Evolutionary conservation across 2,329 filamentous ascomycete genomes (phyloP), one percentile per base, ranked within the genome.

Genomic region (Xylariales sp.): DNA sequence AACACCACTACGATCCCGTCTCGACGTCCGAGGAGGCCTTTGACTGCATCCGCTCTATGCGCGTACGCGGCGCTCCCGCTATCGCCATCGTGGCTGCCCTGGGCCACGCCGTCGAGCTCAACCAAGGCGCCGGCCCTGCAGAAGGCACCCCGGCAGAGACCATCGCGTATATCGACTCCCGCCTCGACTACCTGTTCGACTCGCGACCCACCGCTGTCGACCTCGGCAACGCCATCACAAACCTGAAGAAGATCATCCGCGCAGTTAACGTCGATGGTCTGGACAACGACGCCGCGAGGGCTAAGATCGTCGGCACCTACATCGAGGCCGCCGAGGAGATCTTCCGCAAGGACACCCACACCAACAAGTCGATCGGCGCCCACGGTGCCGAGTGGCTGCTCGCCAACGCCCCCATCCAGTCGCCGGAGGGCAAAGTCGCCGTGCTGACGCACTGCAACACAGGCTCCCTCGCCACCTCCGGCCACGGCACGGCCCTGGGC

Each of bases 381-480:
- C 71, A 85, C 58, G 93, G 93, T 27, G 87, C 89, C 0, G 73
- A 81, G 47, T 98, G 93, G 87, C 82, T 98, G 23, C 64, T 79
- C 40, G 65, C 72, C 28, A 78, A 87, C 50, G 52, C 53, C 54
- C 68, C 63, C 15, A 59, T 63, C 49, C 62, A 72, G 57, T 57
- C 71, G 28, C 33, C 64, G 46, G 59, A 73, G 47, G 53, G 70
- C 57, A 53, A 70, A 63, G 51, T 95, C 33, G 88, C 87, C n/a
- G 83, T 98, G 29, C 67, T 98, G 49, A 98, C 93, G 10, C 94
- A 98, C 64, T 98, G 93, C 72, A 98, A 98, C 62, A 98, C 93
- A 16, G 93, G 93, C 19, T 96, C 91, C 15, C 81, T 98, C 23
- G 93, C 93, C 18, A 98, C 93, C 2, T 95, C 93, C 13, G 93